These are phyloP conservation scores for Groenewaldozyma auringiensis DNA, from an alignment of 1,139 yeast species.

Conservation along the genomic window DNA sequence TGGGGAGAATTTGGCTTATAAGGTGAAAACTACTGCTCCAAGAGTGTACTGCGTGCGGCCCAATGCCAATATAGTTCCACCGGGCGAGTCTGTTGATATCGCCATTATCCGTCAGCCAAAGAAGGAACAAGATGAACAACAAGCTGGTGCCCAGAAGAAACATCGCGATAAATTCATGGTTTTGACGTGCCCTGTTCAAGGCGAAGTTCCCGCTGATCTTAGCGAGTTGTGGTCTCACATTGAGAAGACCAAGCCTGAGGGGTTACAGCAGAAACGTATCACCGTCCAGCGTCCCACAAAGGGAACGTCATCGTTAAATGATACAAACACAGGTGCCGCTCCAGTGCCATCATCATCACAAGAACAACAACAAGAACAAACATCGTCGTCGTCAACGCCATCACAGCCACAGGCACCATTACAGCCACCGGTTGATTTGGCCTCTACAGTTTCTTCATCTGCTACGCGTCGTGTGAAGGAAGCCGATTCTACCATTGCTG, in stretches of 20 bases:
- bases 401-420: no score
- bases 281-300: slow-evolving; percentile 23
- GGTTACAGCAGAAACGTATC: slow-evolving; percentile 65
- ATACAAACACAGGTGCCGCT: slow-evolving; percentile 18
- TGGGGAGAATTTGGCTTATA: slow-evolving; percentile 62
- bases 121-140: slow-evolving; percentile 50
- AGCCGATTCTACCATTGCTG: neutral
- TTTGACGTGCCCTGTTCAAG: slow-evolving; percentile 64
- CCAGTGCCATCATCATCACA: neutral
- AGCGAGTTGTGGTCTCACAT: slow-evolving; percentile 67
- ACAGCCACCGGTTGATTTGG: neutral
- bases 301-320: slow-evolving; percentile 16
- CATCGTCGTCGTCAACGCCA: neutral
- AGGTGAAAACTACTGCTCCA: slow-evolving; percentile 98
- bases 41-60: slow-evolving; percentile 94
- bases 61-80: slow-evolving; percentile 71
- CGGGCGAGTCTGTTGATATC: slow-evolving; percentile 67
- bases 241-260: slow-evolving; percentile 53
- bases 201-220: slow-evolving; percentile 31
- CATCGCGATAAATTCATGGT: slow-evolving; percentile 72
- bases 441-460: neutral
- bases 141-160: slow-evolving; percentile 66
- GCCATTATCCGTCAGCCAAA: slow-evolving; percentile 76
- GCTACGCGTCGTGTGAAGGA: neutral
- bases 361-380: neutral